Conservation (phyloP, 306 rosid species). For the Cucumis cinereus region DNA sequence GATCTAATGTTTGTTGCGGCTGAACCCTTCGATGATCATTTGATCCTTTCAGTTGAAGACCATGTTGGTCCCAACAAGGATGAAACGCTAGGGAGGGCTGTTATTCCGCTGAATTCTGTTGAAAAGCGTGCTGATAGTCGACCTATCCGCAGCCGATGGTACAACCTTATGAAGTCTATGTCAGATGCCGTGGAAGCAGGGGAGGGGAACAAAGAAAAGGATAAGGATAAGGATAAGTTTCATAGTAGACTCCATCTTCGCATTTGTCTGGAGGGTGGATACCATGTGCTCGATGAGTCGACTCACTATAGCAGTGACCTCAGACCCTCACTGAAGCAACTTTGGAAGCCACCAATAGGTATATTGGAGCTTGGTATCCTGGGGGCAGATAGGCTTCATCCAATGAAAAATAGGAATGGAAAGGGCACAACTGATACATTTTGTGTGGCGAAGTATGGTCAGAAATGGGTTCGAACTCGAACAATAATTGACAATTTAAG, state of each 20-base stretch:
- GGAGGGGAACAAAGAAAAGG: constrained; percentile 36
- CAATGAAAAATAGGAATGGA: constrained; percentile 60
- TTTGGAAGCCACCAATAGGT: constrained; percentile 75
- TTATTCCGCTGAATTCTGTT: constrained; percentile 29
- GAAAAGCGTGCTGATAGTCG: constrained; percentile 66
- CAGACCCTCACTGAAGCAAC: constrained; percentile 52
- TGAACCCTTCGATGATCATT: constrained; percentile 77
- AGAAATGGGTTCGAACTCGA: constrained; percentile 88
- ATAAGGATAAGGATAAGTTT: constrained; percentile 31
- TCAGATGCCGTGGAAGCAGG: constrained; percentile 43
- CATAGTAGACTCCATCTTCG: constrained; percentile 48
- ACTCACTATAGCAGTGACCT: constrained; percentile 86
- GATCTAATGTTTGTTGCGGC: constrained; percentile 61
- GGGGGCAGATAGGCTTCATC: constrained; percentile 47
- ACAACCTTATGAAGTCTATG: constrained; percentile 32
- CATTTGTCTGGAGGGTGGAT: constrained; percentile 78
- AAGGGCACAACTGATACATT: constrained; percentile 57
- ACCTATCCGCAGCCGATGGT: constrained; percentile 35
- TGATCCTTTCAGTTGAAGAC: constrained; percentile 60
- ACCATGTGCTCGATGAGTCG: constrained; percentile 89
- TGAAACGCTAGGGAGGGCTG: constrained; percentile 57
- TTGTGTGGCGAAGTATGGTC: constrained; percentile 90
- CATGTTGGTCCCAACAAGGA: constrained; percentile 34
- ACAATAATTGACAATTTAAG: constrained; percentile 46
- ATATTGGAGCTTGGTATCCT: constrained; percentile 79